Evolutionary conservation across 2,329 filamentous ascomycete species (phyloP), one percentile per base, ranked within the genome.

Genomic region (Thielaviopsis punctulata): DNA sequence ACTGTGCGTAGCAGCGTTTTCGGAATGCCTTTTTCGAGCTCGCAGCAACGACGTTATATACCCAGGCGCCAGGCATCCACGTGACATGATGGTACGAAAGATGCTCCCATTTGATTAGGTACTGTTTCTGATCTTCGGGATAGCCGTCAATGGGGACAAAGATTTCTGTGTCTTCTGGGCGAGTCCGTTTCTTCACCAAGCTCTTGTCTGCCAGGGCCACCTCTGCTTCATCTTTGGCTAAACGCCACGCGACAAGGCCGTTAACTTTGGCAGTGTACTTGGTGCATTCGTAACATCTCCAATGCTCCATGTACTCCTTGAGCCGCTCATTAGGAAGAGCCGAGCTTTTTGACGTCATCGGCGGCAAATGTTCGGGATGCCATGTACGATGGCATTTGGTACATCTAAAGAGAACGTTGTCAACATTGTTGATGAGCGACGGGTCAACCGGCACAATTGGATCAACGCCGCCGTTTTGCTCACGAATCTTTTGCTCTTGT

Each of bases 1-100:
- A 74, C 25, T 71, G 71, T 12, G 76, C 73, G 15, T 73, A 68
- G 15, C 84, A 77, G 19, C 80, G 80, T 63, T 84, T 92, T 52
- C 75, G 70, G 63, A 96, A 98, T 0, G 86, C 73, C 9, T 73
- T 77, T 15, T 87, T 79, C 80, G 85, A 93, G 0, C 64, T 54
- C 2, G 66, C 60, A 15, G 9, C 8, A 15, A 77, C 76, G 9
- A 83, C 72, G 5, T 88, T 87, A 71, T 78, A 90, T 1, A 94
- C 75, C 92, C 92, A 98, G 15, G 83, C 74, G 12, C 90, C 92
- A 9, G 87, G 79, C 73, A 87, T 84, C 92, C 93, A 98, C 6
- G 72, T 73, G 51, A 85, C 86, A 57, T 86, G 82, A 57, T 81
- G 83, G 61, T 95, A 93, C 0, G 90, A 95, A 52, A 77, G 73